Conservation (phyloP, 176 grass and related monocot genomes). For the Paspalum vaginatum region DNA sequence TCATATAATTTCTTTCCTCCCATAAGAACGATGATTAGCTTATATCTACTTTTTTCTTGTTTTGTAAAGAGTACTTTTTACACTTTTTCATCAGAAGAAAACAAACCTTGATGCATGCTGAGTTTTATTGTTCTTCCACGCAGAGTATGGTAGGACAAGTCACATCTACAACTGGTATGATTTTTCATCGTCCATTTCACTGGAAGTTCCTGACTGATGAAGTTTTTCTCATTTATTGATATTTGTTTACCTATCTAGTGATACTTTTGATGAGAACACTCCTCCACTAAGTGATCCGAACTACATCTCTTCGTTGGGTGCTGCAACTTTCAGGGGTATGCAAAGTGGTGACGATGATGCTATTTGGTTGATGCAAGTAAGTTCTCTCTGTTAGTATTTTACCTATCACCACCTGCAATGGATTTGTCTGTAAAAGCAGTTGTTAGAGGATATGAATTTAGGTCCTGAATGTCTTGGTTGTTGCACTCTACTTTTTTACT, state of each 20-base stretch:
- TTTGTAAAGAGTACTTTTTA: neutral
- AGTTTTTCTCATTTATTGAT: conserved; percentile 30
- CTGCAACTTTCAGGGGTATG: conserved; percentile 83
- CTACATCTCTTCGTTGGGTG: conserved; percentile 84
- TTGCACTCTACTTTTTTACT: neutral
- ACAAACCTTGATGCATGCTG: conserved; percentile 32
- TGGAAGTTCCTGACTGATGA: neutral
- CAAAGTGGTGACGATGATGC: conserved; percentile 79
- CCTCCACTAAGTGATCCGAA: conserved; percentile 78
- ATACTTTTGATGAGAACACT: conserved; percentile 95
- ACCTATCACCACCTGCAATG: neutral
- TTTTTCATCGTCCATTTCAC: conserved; percentile 17
- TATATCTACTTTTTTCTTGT: neutral
- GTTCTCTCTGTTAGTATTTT: conserved; percentile 28
- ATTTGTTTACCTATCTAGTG: conserved; percentile 52
- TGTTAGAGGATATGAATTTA: neutral
- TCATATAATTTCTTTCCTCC: neutral
- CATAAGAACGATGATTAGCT: neutral
- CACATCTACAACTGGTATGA: conserved; percentile 86
- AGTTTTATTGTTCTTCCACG: conserved; percentile 34
- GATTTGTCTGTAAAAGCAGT: conserved; percentile 19
- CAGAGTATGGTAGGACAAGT: conserved; percentile 82
- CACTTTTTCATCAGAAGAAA: conserved; percentile 28
- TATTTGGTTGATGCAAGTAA: conserved; percentile 94
- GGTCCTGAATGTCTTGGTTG: conserved; percentile 24